phyloP scores from a whole-genome alignment of 768 basidiomycete species.

The Naganishia vishniacii region DNA sequence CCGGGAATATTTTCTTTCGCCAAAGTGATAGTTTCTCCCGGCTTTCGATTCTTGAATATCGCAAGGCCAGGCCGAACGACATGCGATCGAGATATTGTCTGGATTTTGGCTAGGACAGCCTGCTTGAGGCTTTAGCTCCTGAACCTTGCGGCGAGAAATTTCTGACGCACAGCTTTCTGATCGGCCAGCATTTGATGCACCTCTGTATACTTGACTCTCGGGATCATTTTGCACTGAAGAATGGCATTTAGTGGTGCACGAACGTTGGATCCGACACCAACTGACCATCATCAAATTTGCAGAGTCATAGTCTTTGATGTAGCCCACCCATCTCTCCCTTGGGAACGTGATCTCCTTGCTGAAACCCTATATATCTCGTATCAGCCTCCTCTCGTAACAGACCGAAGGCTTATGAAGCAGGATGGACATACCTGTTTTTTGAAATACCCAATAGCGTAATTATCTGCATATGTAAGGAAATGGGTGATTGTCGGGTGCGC shows the following conservation, averaged over 20 bases:
- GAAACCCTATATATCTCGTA: slow-evolving; percentile 57
- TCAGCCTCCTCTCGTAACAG: too few relatives aligned
- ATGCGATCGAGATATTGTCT: slow-evolving; percentile 78
- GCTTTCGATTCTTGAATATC: slow-evolving; percentile 62
- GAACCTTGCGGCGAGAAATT: too few relatives aligned
- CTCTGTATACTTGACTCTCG: slow-evolving; percentile 80
- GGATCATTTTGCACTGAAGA: slow-evolving; percentile 74
- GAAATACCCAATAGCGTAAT: slow-evolving; percentile 98
- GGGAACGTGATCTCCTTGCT: slow-evolving; percentile 93
- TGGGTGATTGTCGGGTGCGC: slow-evolving; percentile 83
- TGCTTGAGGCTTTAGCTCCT: slow-evolving; percentile 21
- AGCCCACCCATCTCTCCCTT: slow-evolving; percentile 89
- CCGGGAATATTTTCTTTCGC: slow-evolving; percentile 82
- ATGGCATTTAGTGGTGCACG: neutral
- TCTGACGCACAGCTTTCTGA: slow-evolving; percentile 64
- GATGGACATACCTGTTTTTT: slow-evolving; percentile 65
- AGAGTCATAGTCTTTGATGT: slow-evolving; percentile 99
- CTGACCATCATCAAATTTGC: slow-evolving; percentile 88
- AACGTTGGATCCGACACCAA: neutral
- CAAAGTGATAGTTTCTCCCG: slow-evolving; percentile 50
- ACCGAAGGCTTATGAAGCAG: too few relatives aligned
- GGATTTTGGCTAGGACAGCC: slow-evolving; percentile 81
- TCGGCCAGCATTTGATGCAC: slow-evolving; percentile 66
- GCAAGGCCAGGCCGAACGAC: slow-evolving; percentile 73
- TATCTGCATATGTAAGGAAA: slow-evolving; percentile 97